Evolutionary conservation across 2,329 filamentous ascomycete genomes (phyloP), one percentile per base, ranked within the genome.

Genomic region (Sclerotinia borealis): DNA sequence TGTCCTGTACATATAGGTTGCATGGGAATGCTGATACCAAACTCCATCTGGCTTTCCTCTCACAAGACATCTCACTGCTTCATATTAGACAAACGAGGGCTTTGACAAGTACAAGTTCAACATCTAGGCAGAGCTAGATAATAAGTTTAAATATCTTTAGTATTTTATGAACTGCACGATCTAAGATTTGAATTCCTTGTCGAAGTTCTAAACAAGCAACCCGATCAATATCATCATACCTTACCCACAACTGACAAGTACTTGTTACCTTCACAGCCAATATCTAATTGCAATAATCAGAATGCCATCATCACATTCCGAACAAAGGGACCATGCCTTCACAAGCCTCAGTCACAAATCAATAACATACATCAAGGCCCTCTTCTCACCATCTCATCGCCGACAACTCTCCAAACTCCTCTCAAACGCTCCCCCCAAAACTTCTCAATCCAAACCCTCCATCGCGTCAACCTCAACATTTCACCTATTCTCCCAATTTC

Each of bases 401-500:
- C 59, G 27, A 2, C 59, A 52, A 17, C 13, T 61, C 19, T 43
- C 47, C 5, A 61, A 45, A 43, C 25, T 61, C 2, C 34, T 61
- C 27, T 22, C 37, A 15, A 17, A 52, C 15, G 25, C 29, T 11
- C 37, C 36, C 19, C 36, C 25, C 17, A 43, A 13, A 34, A 1
- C 48, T 27, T 36, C 48, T 43, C 19, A 29, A 2, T 10, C 27
- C 27, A 25, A 45, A 19, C 10, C 27, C 4, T 9, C 48, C 1
- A n/a, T 31, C 27, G 17, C 19, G 6, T n/a, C 59, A 36, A 6
- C n/a, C 5, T 9, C 47, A 19, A 11, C 49, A 41, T 61, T 61
- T 27, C 59, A 45, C 37, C 49, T 54, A 11, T 61, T 61, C 37
- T 27, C 19, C 17, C 27, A 54, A 52, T 37, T 61, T 15, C 59